A percentile compares a stretch with the other conserved stretches of the same genome.
These are phyloP conservation scores for Dacryopinax primogenitus DNA, from an alignment of 768 basidiomycete species.

Conservation along the genomic window DNA sequence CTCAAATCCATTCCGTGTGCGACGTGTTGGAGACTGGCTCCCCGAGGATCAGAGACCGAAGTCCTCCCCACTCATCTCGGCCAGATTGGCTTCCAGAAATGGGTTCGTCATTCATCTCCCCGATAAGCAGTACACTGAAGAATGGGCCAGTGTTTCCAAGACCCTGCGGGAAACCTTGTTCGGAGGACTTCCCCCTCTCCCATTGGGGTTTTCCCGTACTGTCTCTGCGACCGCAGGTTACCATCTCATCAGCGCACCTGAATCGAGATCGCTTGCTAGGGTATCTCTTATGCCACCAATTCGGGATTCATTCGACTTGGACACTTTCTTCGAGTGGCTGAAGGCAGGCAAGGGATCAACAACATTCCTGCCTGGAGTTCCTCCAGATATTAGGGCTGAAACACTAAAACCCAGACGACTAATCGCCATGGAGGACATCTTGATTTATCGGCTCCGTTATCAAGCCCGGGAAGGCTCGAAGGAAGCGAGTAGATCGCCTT, in stretches of 20 bases:
- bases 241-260: neutral
- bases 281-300: neutral
- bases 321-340: neutral
- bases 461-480: neutral
- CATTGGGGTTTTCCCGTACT: neutral
- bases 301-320: neutral
- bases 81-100: slow-evolving; percentile 23
- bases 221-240: neutral
- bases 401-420: neutral
- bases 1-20: slow-evolving; percentile 42
- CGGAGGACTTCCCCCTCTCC: neutral
- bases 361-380: neutral
- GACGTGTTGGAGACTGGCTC: slow-evolving; percentile 53
- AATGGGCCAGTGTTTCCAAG: neutral
- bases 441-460: neutral
- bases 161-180: neutral
- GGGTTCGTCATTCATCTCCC: slow-evolving; percentile 17
- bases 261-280: neutral
- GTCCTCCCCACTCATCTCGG: neutral
- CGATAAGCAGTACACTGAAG: neutral
- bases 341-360: neutral
- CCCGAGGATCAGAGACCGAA: slow-evolving; percentile 19
- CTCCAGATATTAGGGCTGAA: neutral
- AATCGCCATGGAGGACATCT: neutral
- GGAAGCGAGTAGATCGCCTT: too few relatives aligned